These are phyloP conservation scores for Persicaria tinctoria DNA, from an alignment of 148 eudicot species.

Conservation along the genomic window DNA sequence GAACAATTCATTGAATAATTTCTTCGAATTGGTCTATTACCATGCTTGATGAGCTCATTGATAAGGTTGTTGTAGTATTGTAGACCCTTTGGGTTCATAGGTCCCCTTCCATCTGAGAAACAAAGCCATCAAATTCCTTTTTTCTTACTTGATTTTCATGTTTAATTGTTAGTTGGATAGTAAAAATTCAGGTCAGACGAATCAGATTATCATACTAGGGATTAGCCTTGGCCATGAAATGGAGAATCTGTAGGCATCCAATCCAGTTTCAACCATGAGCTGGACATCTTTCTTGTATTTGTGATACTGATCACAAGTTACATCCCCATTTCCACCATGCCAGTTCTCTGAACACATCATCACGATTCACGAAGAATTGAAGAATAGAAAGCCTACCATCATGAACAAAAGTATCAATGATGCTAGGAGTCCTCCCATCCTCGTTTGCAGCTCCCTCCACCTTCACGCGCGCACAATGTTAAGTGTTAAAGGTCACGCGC, in stretches of 20 bases:
- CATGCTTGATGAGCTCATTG: conserved; percentile 28
- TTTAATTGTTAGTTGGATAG: not conserved
- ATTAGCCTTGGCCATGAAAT: conserved; percentile 52
- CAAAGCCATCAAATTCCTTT: not conserved
- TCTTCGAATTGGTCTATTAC: conserved; percentile 10
- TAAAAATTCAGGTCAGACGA: not conserved
- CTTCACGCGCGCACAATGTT: conserved; percentile 2
- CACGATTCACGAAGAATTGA: not conserved
- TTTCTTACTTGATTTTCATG: not conserved
- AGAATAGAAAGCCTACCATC: not conserved
- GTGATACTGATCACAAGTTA: conserved; percentile 58
- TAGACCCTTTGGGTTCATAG: conserved; percentile 35
- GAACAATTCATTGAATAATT: not conserved
- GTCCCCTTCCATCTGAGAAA: conserved; percentile 34
- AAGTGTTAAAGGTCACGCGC: no score
- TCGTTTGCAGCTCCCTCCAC: conserved; percentile 10
- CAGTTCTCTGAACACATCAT: conserved; percentile 6
- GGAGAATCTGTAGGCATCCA: conserved; percentile 47
- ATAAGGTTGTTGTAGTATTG: conserved; percentile 46
- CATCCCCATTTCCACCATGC: conserved; percentile 29
- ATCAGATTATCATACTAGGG: conserved; percentile 26
- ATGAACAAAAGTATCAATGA: conserved; percentile 7
- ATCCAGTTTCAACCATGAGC: conserved; percentile 15
- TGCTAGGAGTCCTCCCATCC: conserved; percentile 10
- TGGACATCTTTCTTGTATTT: conserved; percentile 63